Base-by-base conservation (phyloP, 768 basidiomycete species). In the Pulveroboletus sp. region DNA sequence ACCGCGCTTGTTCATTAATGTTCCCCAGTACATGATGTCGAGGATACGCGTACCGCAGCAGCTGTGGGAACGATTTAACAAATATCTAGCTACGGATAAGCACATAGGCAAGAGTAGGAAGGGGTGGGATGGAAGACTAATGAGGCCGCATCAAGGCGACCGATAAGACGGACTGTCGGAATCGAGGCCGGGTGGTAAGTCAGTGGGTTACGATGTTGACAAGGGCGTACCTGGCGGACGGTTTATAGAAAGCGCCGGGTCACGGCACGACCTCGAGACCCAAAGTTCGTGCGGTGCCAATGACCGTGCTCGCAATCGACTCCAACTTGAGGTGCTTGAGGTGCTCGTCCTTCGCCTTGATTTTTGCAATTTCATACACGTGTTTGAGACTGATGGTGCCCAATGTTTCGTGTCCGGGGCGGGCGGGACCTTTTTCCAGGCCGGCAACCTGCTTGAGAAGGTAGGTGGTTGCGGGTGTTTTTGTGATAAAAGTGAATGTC, bases 281-380 rank as follows among this genome's bases (percentile, higher is more conserved):
- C 62, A 97, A 72, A 53, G 85, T 91, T 75, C 75, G 85, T 43
- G 93, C 93, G 58, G 87, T 90, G 42, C 92, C 94, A 56, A 97
- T 73, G 55, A 98, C 77, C 67, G 89, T 90, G 63, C 85, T 85
- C 24, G 91, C 87, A 43, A 99, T 86, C 59, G 84, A 82, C 75
- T 97, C 90, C 54, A 95, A 76, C 54, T 83, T 81, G 55, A 97
- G 76, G 64, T 88, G 87, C 72, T 81, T 87, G 76, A 97, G 73
- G 67, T 92, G 87, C 55, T 87, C 87, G 72, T 99, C 97, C 62
- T 78, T 81, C 45, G 82, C 79, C 75, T 99, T 99, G 69, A 99
- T 89, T 78, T 90, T 95, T 32, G 95, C 92, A 66, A 99, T 97
- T 76, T 98, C 97, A 70, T 94, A 97, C 66, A 98, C 80, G 76